Evolutionary conservation across 2,329 filamentous ascomycete species (phyloP), one percentile per base, ranked within the genome.

Genomic region (Saccharata proteae): DNA sequence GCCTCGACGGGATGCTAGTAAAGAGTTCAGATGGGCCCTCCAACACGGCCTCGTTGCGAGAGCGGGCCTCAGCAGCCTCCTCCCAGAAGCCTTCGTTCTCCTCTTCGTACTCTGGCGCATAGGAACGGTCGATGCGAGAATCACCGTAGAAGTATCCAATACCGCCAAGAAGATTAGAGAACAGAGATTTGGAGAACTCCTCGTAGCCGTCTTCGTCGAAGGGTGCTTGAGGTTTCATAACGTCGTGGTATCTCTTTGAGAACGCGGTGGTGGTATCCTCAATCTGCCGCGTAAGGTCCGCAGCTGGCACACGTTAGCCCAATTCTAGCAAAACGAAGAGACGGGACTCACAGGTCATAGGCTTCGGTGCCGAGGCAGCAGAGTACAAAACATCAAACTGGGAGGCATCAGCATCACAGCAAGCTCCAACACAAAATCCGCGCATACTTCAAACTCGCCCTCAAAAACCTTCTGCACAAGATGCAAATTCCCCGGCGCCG

Each of bases 81-180:
- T 90, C 78, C 86, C 88, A 94, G 59, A 96, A 96, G 0, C 82
- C 80, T 56, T 96, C 90, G 37, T 84, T 82, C 41, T 92, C 84
- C 59, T 98, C 90, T 8, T 93, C 84, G 43, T 96, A 96, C 47
- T 93, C 88, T 7, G 78, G 64, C n/a, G 84, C 83, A 47, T 88
- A 82, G 1, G 86, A 93, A 21, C 85, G 78, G 51, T 98, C 90
- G 31, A 93, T 81, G 14, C 94, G 61, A 19, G 84, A 79, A 36
- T 90, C 70, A 23, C 90, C 90, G 47, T 92, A 72, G 61, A 98
- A 98, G 59, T 93, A 96, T 6, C 90, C 90, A 44, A 96, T 83
- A 27, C 90, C 90, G 34, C 90, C 90, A 20, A 93, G 68, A 19
- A 98, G 64, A 53, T 96, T 98, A 2, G 88, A 94, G 44, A 98